These are phyloP conservation scores for Neostapfia colusana DNA, from an alignment of 176 grass and related monocot genomes.

Conservation along the genomic window DNA sequence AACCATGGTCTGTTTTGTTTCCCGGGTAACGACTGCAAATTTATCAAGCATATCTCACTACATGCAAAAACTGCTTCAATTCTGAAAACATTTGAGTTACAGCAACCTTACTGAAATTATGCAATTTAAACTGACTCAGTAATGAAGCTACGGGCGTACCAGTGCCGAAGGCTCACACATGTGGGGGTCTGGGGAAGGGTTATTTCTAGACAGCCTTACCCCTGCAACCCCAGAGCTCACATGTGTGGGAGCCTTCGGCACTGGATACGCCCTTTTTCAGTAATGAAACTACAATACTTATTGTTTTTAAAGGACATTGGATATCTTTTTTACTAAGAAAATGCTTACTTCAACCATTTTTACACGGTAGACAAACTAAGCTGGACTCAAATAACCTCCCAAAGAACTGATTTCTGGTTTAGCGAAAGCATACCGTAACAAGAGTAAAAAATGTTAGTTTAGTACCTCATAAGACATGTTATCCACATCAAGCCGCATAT, in stretches of 20 bases:
- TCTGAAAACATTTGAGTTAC: too few relatives aligned
- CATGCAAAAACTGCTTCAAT: neutral
- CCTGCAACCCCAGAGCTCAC: too few relatives aligned
- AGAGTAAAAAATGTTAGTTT: neutral
- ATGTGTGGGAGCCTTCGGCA: too few relatives aligned
- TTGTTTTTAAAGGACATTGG: neutral
- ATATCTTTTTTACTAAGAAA: neutral
- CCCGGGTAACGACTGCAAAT: neutral
- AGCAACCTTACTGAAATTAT: neutral
- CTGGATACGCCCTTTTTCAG: too few relatives aligned
- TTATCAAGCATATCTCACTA: neutral
- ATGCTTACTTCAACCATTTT: conserved; percentile 14
- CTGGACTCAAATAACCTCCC: neutral
- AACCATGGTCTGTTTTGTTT: neutral
- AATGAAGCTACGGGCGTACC: neutral
- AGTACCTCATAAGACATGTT: conserved; percentile 98
- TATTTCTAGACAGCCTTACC: too few relatives aligned
- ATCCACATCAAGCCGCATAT: conserved; percentile 94
- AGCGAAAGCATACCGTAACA: neutral
- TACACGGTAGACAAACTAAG: neutral
- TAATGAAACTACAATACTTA: neutral
- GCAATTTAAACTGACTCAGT: neutral
- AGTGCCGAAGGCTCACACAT: too few relatives aligned
- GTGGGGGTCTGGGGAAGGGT: too few relatives aligned
- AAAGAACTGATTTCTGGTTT: neutral